Percentiles rank a stretch among this genome's conserved stretches.
These are phyloP conservation scores for Erodium moschatum DNA, from an alignment of 441 rosid genomes.

Conservation along the genomic window DNA sequence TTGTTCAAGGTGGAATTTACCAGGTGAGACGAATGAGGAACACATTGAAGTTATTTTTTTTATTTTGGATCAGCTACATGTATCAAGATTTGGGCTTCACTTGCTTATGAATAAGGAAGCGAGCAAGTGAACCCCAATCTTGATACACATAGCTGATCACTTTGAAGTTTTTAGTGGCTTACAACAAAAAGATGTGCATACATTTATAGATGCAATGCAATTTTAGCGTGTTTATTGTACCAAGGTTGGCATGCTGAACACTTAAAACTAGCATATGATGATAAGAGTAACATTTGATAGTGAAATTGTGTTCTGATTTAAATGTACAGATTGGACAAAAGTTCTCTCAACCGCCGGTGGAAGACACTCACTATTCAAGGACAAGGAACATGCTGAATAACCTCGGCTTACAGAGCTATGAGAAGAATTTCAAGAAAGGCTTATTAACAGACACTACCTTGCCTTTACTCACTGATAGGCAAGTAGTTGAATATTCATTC, in stretches of 20 bases:
- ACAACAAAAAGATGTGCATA: no score
- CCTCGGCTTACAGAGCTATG: slow-evolving; percentile 76
- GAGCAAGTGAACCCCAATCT: no score
- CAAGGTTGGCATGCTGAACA: no score
- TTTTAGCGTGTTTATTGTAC: no score
- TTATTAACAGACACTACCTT: slow-evolving; percentile 66
- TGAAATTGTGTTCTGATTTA: neutral
- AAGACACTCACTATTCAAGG: slow-evolving; percentile 49
- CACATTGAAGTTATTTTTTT: no score
- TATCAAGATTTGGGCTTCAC: no score
- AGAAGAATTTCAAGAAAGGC: slow-evolving; percentile 87
- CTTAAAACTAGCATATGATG: neutral
- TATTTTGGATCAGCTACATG: neutral
- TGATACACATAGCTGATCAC: neutral
- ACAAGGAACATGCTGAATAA: slow-evolving; percentile 50
- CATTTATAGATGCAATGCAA: no score
- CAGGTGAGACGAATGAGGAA: slow-evolving; percentile 42
- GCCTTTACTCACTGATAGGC: slow-evolving; percentile 93
- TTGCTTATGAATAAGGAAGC: no score
- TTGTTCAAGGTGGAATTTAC: slow-evolving; percentile 74
- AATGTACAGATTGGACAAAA: slow-evolving; percentile 54
- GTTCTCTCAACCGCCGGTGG: slow-evolving; percentile 52
- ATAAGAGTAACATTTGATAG: neutral
- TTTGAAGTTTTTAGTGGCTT: neutral
- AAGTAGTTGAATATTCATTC: slow-evolving; percentile 21